phyloP scores from a whole-genome alignment of 2,329 filamentous ascomycete genomes.

The Alternaria consortialis region DNA sequence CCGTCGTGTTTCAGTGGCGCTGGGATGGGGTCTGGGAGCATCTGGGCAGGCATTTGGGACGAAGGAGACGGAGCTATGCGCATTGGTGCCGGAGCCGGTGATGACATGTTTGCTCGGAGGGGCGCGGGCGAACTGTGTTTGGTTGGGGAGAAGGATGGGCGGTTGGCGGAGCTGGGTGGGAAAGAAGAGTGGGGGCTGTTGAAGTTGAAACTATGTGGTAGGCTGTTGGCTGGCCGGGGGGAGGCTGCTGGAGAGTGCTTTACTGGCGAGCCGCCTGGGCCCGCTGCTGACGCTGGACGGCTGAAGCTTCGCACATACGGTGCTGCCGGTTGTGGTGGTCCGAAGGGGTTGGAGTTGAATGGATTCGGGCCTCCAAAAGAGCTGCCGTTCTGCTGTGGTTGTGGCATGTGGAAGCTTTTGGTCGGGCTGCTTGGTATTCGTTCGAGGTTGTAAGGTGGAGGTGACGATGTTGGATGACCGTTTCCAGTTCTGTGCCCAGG shows the following conservation, averaged over 20 bases:
- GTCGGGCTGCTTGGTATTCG: conserved; percentile 38
- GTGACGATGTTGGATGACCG: conserved; percentile 43
- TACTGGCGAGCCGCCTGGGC: conserved; percentile 42
- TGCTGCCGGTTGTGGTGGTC: conserved; percentile 23
- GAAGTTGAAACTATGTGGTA: conserved; percentile 45
- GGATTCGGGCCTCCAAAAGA: conserved; percentile 35
- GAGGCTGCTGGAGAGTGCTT: conserved; percentile 49
- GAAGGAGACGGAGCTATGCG: conserved; percentile 41
- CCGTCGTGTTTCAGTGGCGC: conserved; percentile 60
- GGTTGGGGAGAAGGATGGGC: conserved; percentile 49
- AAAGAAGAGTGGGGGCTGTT: conserved; percentile 59
- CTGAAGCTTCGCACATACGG: conserved; percentile 42
- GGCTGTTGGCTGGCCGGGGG: conserved; percentile 44
- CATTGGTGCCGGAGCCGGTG: conserved; percentile 38
- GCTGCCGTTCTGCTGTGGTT: conserved; percentile 39
- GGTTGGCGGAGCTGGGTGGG: conserved; percentile 49
- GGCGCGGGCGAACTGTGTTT: conserved; percentile 53
- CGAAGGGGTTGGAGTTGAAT: conserved; percentile 30
- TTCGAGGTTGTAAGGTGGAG: conserved; percentile 43
- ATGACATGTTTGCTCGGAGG: conserved; percentile 45
- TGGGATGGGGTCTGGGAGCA: conserved; percentile 48
- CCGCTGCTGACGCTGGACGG: conserved; percentile 42
- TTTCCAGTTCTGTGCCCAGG: conserved; percentile 28
- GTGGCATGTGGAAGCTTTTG: conserved; percentile 35
- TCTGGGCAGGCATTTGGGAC: conserved; percentile 42